Evolutionary conservation across 495 filamentous ascomycete species (phyloP), one percentile per base, ranked within the genome.

Genomic region (Sabuloglossum arenarium): DNA sequence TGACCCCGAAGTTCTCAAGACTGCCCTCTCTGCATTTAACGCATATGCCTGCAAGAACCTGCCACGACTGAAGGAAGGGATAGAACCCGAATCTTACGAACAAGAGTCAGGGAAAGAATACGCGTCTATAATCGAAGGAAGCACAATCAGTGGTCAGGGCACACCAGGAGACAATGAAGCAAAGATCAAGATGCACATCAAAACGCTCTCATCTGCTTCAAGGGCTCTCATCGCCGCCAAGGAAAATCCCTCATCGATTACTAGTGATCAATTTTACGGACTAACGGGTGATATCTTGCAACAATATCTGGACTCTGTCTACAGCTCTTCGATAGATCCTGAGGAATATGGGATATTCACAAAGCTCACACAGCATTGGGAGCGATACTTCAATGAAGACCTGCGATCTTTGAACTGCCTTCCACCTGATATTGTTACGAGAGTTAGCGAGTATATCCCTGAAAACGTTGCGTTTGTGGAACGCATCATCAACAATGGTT

Each of bases 151-250:
- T 0, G 80, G 81, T 0, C 73, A 79, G 54, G 75, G 74, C 19
- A 73, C 71, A 54, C 70, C 78, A 25, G 69, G 79, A 8, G 86
- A 93, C 59, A 79, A 83, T 56, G 84, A 93, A 60, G 79, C 81
- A 2, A 97, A 96, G 72, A 68, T 86, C 53, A 94, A 93, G 64
- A 94, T 95, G 88, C 88, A 95, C 61, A 77, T 95, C 56, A 84
- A 78, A 63, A 94, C 86, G 1, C 79, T 81, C 23, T 55, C 56
- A 8, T 59, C 64, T 6, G 70, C 70, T 27, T 61, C 63, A 0
- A 58, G 62, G 47, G 67, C 65, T 6, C 55, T 69, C 12, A 12
- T 47, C 1, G 19, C 54, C 3, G 58, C 60, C 12, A 25, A 25
- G 24, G 54, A 63, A 39, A 59, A 59, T 12, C 42, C 61, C 1